Base-by-base conservation (phyloP, 768 basidiomycete genomes). In the Tricholoma saponaceum region DNA sequence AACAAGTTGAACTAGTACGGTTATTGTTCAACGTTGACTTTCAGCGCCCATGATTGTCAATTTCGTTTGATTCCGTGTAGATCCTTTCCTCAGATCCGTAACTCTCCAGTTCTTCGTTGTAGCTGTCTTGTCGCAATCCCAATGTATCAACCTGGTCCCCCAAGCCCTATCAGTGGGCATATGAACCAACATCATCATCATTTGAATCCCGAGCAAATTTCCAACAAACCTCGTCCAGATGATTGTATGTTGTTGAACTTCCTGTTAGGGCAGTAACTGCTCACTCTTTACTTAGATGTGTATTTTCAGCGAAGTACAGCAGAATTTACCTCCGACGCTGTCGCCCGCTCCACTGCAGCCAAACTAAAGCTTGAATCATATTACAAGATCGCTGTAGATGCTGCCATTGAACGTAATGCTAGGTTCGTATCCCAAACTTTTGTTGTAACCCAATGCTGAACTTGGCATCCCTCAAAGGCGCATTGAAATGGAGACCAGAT, bases 381-480 rank as follows among this genome's bases (percentile, higher is more conserved):
- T 77, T 99, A 99, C 81, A 98, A 98, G 74, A 90, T 98, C 57
- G 94, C 95, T 4, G 96, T 99, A 32, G 95, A 98, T 70, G 83
- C 92, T 60, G 96, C 96, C 50, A 96, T 99, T 61, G 95, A 95
- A 70, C 80, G 96, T 58, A 98, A 98, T 72, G 88, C 89, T 52
- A 84, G 96, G 95, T 96, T 66, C 54, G 66, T 57, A 30, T n/a
- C 33, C 39, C 35, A 6, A 2, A 32, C 5, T 35, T 25, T 28
- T 22, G 37, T 3, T 12, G 10, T 2, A 25, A 37, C 18, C 22
- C 16, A 20, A 37, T n/a, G 20, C 23, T 54, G 5, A 53, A 55
- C 58, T 53, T 7, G 56, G 20, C 22, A 23, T 43, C 12, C 9
- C 18, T 53, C 54, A 39, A 70, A 95, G 93, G 66, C 92, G 94